phyloP scores from a whole-genome alignment of 768 basidiomycete genomes.

The Tulasnella calospora region DNA sequence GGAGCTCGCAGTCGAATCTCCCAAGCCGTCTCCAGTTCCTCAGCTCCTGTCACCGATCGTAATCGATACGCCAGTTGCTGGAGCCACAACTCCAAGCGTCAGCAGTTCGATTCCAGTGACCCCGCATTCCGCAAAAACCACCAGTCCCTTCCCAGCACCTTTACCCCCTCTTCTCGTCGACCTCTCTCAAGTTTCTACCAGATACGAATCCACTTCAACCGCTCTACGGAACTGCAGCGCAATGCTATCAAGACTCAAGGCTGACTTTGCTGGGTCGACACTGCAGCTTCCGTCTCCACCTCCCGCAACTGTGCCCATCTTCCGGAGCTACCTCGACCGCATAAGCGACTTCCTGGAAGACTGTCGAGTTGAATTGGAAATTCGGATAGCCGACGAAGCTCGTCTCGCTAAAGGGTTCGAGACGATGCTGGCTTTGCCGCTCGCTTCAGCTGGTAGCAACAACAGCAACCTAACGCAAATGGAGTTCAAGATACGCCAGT shows the following conservation, averaged over 20 bases:
- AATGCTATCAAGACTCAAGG: slow-evolving; percentile 56
- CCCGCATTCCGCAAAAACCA: slow-evolving; percentile 1
- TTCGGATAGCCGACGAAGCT: slow-evolving; percentile 65
- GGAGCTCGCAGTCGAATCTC: not conserved
- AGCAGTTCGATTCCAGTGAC: not conserved
- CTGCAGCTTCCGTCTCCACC: slow-evolving; percentile 23
- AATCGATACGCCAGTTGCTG: not conserved
- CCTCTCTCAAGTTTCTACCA: slow-evolving; percentile 29
- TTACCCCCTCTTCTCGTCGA: not conserved
- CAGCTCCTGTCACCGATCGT: not conserved
- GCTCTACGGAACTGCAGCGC: slow-evolving; percentile 66
- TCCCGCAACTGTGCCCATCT: slow-evolving; percentile 13
- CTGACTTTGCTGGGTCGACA: slow-evolving; percentile 24
- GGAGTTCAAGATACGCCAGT: slow-evolving; percentile 50
- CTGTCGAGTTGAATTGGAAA: slow-evolving; percentile 76
- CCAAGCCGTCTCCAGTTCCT: not conserved
- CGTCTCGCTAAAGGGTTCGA: slow-evolving; percentile 62
- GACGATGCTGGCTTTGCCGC: slow-evolving; percentile 57
- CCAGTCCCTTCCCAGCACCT: not conserved
- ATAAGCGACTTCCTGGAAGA: slow-evolving; percentile 74
- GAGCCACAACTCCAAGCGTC: not conserved
- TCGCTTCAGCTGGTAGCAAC: slow-evolving; percentile 37
- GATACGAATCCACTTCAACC: slow-evolving; percentile 58
- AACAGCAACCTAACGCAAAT: slow-evolving; percentile 35
- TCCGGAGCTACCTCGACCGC: slow-evolving; percentile 49